A percentile compares a stretch with the other conserved stretches of the same genome.
Evolutionary conservation across 2,329 filamentous ascomycete species (phyloP).

Genomic region (Alternaria panax): DNA sequence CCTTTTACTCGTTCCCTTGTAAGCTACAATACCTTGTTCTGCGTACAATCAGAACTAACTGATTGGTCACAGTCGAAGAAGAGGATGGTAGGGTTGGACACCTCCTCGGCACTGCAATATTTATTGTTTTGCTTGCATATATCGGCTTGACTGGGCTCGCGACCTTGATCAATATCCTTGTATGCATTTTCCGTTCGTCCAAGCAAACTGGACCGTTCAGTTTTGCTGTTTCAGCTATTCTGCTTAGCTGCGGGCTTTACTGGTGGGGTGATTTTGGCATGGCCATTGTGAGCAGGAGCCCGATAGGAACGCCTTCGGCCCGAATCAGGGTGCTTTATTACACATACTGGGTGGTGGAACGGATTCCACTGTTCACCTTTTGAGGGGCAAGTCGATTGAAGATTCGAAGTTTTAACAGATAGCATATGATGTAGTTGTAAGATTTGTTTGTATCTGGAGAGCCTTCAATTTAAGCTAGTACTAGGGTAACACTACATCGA

Average conservation of each 20-base stretch:
- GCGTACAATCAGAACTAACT: neutral
- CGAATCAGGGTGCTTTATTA: constrained; percentile 4
- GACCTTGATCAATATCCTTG: neutral
- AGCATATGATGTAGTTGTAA: neutral
- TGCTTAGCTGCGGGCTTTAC: constrained; percentile 4
- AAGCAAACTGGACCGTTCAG: neutral
- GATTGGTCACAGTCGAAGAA: neutral
- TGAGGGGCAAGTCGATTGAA: neutral
- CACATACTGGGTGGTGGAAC: constrained; percentile 7
- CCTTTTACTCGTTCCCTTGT: constrained; percentile 13
- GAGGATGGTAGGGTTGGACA: neutral
- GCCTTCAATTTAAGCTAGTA: neutral
- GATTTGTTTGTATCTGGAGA: neutral
- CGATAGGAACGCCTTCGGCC: constrained; percentile 1
- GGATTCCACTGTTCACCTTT: constrained; percentile 5
- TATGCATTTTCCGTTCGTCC: neutral
- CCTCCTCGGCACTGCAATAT: neutral
- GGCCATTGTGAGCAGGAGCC: constrained; percentile 3
- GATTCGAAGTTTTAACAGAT: neutral
- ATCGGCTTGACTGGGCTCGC: constrained; percentile 1
- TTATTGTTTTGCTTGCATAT: constrained; percentile 3
- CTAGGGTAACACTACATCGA: neutral
- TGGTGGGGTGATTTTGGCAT: constrained; percentile 4
- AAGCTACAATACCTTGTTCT: neutral
- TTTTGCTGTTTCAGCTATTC: neutral